These are phyloP conservation scores for Juncus effusus DNA, from an alignment of 176 grass and related monocot species.

Conservation along the genomic window DNA sequence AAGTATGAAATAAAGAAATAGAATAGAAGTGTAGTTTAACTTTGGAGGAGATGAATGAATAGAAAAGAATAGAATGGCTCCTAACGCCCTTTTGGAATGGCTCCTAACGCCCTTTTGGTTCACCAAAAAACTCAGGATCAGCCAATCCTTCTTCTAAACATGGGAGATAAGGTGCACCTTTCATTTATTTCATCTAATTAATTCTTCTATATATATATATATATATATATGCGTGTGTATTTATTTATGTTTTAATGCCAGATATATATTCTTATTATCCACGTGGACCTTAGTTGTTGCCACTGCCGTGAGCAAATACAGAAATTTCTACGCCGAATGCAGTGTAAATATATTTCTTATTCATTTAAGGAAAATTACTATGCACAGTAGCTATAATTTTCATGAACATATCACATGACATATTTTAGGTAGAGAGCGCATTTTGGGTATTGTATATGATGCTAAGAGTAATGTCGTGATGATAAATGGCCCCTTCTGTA, in stretches of 20 bases:
- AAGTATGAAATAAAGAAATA: no score
- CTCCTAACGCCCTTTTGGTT: no score
- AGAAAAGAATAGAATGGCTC: no score
- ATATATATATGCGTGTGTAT: not conserved
- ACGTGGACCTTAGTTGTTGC: slow-evolving; percentile 10
- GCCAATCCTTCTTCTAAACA: no score
- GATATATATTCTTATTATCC: slow-evolving; percentile 13
- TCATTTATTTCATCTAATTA: not conserved
- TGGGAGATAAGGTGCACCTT: no score
- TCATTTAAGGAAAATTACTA: not conserved
- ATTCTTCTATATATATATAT: no score
- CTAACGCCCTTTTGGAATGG: no score
- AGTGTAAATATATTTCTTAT: not conserved
- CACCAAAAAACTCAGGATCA: no score
- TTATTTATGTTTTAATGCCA: not conserved
- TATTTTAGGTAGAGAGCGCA: not conserved
- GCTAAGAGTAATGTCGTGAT: not conserved
- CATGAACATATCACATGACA: not conserved
- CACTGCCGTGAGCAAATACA: not conserved
- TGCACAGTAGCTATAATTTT: not conserved
- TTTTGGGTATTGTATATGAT: not conserved
- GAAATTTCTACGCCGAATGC: slow-evolving; percentile 9
- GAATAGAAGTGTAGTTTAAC: no score
- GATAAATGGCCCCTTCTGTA: not conserved
- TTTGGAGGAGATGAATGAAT: no score